Evolutionary conservation across 768 basidiomycete species (phyloP), one percentile per base, ranked within the genome.

Genomic region (Mycena capillaripes): DNA sequence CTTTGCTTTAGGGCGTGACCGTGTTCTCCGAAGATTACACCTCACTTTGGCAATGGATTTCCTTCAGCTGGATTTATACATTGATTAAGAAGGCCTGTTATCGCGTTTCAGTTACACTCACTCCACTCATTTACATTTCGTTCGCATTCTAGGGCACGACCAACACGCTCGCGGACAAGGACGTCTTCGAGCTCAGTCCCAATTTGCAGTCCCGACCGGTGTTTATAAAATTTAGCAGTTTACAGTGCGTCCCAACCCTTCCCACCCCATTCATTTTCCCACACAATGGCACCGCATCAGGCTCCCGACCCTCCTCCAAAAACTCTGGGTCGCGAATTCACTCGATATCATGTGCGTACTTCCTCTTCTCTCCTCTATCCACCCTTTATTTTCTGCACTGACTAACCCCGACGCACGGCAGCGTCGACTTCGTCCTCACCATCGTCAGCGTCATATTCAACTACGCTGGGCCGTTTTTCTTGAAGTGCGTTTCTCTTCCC

Each of bases 401-500:
- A 38, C 36, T 38, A 14, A 38, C 36, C 36, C 8, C 7, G 7
- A 14, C 8, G 8, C 7, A 38, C 36, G 36, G 36, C 19, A 90
- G 89, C 30, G 70, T 95, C 50, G 95, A 97, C 78, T 91, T 92
- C 71, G 17, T 75, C 2, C 82, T 96, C 53, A 95, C 95, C 0
- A 82, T 92, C 71, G 78, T 92, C 66, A 91, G 91, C 74, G 91
- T 96, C 42, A 30, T 88, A 0, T 92, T 95, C 82, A 93, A 93
- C 75, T 97, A 96, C 81, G 86, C 90, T 0, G 89, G 89, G 0
- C 96, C 97, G 9, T 96, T 91, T 84, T 96, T 97, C 84, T 86
- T 98, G 52, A 95, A 94, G 89, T 90, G 57, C 66, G 87, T 81
- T 10, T 46, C 32, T 29, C 23, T 32, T 27, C 30, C n/a, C 9